Percentiles rank a stretch among this genome's conserved stretches.
phyloP scores from a whole-genome alignment of 352 stramenopile genomes.

The Phytophthora aleatoria region DNA sequence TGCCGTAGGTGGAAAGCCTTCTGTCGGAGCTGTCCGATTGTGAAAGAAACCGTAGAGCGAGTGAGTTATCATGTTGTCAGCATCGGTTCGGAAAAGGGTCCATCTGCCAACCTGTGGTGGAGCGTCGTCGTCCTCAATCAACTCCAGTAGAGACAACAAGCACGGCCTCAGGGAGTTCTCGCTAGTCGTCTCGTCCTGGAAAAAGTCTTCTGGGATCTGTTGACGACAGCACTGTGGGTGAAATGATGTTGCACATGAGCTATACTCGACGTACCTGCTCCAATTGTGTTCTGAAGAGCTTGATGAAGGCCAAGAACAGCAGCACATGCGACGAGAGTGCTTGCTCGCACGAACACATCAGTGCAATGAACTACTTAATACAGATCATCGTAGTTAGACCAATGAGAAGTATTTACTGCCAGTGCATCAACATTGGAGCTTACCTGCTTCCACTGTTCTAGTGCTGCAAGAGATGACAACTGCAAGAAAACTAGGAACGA shows the following conservation, averaged over 20 bases:
- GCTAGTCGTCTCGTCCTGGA: slow-evolving; percentile 61
- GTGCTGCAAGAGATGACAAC: slow-evolving; percentile 90
- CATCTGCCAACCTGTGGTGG: slow-evolving; percentile 35
- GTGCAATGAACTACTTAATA: slow-evolving; percentile 49
- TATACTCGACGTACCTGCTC: slow-evolving; percentile 43
- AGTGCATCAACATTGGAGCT: neutral
- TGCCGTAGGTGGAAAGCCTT: slow-evolving; percentile 39
- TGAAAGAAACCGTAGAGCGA: slow-evolving; percentile 3
- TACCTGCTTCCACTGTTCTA: slow-evolving; percentile 95
- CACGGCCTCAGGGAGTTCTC: slow-evolving; percentile 71
- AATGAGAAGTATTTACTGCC: neutral
- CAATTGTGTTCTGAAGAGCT: slow-evolving; percentile 59
- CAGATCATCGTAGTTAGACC: neutral
- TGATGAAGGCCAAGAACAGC: slow-evolving; percentile 68
- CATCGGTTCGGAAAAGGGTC: slow-evolving; percentile 1
- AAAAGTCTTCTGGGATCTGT: slow-evolving; percentile 75
- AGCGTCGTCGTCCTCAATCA: slow-evolving; percentile 53
- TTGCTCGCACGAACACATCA: slow-evolving; percentile 68
- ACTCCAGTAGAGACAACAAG: slow-evolving; percentile 66
- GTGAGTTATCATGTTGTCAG: slow-evolving; percentile 23
- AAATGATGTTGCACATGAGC: neutral
- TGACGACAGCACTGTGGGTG: neutral
- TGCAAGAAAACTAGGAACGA: slow-evolving; percentile 93
- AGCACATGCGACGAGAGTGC: slow-evolving; percentile 41
- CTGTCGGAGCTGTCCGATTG: slow-evolving; percentile 32